phyloP scores from a whole-genome alignment of 2,329 filamentous ascomycete species.

The Xylariaceae sp. region DNA sequence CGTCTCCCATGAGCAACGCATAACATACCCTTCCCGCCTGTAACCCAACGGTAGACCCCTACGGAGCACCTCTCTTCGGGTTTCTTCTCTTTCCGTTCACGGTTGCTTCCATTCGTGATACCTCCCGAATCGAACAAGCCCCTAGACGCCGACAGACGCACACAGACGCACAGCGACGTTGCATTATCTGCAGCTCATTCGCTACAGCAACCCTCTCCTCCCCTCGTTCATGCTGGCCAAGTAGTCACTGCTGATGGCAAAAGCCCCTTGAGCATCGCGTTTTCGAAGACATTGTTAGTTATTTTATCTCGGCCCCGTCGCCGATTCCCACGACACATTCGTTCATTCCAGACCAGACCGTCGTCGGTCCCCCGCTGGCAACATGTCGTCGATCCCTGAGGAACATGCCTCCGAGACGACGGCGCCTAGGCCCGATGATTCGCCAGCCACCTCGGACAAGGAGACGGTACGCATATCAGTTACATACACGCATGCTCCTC shows the following conservation, averaged over 20 bases:
- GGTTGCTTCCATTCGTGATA: constrained; percentile 1
- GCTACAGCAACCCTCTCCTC: not conserved
- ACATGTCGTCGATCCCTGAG: constrained; percentile 34
- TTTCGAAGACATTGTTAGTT: constrained; percentile 2
- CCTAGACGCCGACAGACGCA: constrained; percentile 7
- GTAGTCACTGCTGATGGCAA: constrained; percentile 14
- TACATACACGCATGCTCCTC: constrained; percentile 9
- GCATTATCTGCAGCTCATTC: constrained; percentile 17
- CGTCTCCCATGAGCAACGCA: not conserved
- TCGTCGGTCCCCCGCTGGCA: constrained; percentile 15
- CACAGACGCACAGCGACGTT: constrained; percentile 10
- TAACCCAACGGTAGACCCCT: not conserved
- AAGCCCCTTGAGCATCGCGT: constrained; percentile 10
- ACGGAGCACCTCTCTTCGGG: not conserved
- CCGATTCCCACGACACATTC: not conserved
- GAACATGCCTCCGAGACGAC: constrained; percentile 26
- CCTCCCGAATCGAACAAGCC: constrained; percentile 1
- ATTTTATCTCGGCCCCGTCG: not conserved
- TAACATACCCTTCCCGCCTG: not conserved
- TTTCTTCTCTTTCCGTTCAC: not conserved
- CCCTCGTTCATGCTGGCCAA: not conserved
- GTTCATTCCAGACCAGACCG: not conserved
- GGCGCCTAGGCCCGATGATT: constrained; percentile 27
- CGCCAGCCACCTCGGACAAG: constrained; percentile 36
- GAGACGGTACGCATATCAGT: constrained; percentile 36